Conservation (phyloP, 1,284 basidiomycete genomes). For the Ustanciosporium gigantosporum region DNA sequence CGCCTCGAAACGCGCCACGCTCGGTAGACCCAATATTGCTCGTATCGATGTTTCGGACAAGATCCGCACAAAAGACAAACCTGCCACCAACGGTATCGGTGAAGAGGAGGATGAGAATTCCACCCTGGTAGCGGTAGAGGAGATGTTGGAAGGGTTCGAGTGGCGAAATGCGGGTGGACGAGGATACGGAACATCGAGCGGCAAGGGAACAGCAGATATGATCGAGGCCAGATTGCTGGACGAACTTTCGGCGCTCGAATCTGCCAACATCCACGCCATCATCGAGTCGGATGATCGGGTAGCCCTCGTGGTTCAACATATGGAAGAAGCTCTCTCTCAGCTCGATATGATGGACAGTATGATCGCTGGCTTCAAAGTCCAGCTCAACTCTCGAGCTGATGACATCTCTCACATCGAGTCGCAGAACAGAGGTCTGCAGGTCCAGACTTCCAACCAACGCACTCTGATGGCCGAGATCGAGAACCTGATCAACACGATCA, state of each 20-base stretch:
- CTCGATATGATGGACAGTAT: slow-evolving; percentile 73
- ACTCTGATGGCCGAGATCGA: slow-evolving; percentile 54
- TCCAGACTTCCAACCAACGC: slow-evolving; percentile 96
- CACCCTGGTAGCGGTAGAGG: slow-evolving; percentile 70
- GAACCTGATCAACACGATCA: slow-evolving; percentile 77
- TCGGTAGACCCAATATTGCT: slow-evolving; percentile 23
- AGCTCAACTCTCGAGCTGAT: slow-evolving; percentile 63
- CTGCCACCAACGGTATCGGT: slow-evolving; percentile 2
- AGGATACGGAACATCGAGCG: slow-evolving; percentile 8
- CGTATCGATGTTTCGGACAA: slow-evolving; percentile 14
- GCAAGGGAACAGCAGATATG: slow-evolving; percentile 56
- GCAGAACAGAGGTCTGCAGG: slow-evolving; percentile 93
- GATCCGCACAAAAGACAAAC: not conserved
- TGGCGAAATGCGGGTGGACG: slow-evolving; percentile 65
- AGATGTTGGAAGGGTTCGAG: slow-evolving; percentile 97
- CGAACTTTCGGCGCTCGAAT: slow-evolving; percentile 56
- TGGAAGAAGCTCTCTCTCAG: slow-evolving; percentile 83
- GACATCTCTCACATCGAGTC: slow-evolving; percentile 95
- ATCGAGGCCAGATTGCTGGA: slow-evolving; percentile 58
- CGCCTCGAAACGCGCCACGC: slow-evolving; percentile 24
- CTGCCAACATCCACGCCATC: slow-evolving; percentile 93
- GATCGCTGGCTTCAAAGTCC: slow-evolving; percentile 54
- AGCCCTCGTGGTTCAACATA: slow-evolving; percentile 78
- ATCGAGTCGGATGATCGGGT: slow-evolving; percentile 86
- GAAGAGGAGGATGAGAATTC: slow-evolving; percentile 52